Base-by-base conservation (phyloP, 495 filamentous ascomycete genomes). In the Trichocladium uniseriatum region DNA sequence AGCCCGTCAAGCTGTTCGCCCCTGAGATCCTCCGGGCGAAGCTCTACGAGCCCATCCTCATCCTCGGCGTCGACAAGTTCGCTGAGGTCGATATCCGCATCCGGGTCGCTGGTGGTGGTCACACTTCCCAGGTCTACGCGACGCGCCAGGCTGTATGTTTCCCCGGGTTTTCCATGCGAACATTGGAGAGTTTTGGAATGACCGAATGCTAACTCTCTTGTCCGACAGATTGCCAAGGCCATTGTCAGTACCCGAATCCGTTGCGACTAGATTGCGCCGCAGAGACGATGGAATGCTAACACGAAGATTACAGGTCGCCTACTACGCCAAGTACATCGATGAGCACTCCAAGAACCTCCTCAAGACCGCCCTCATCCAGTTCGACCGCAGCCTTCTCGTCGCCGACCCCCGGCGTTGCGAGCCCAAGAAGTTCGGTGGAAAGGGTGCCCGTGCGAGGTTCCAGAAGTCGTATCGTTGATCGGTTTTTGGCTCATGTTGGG, bases 271-370 rank as follows among this genome's bases (percentile, higher is more conserved):
- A 37, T 22, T 24, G 18, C 49, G 45, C 14, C 24, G 15, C 6
- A 10, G 13, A 40, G 27, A 56, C 38, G 5, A 21, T 9, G 45
- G 40, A 22, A 40, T 47, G 47, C 59, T 62, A 21, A 63, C 52
- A 22, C 13, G 27, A 16, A 11, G 11, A 34, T 41, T 49, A 3
- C 43, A 67, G 64, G 54, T 98, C 65, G 90, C 92, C 71, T 98
- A 97, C 85, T 97, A 95, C 85, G 92, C 96, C 81, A 98, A 98
- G 79, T 98, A 83, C 77, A 87, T 98, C 71, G 92, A 98, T 68
- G 92, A 98, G 84, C 88, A 97, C 82, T 84, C 85, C 77, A 98
- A 98, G 87, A 98, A 96, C 82, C 78, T 84, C 74, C 79, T 98
- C 61, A 98, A 98, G 87, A 83, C 89, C 71, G 85, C 86, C 54